phyloP scores from a whole-genome alignment of 768 basidiomycete species.

The Termitomyces sp. region DNA sequence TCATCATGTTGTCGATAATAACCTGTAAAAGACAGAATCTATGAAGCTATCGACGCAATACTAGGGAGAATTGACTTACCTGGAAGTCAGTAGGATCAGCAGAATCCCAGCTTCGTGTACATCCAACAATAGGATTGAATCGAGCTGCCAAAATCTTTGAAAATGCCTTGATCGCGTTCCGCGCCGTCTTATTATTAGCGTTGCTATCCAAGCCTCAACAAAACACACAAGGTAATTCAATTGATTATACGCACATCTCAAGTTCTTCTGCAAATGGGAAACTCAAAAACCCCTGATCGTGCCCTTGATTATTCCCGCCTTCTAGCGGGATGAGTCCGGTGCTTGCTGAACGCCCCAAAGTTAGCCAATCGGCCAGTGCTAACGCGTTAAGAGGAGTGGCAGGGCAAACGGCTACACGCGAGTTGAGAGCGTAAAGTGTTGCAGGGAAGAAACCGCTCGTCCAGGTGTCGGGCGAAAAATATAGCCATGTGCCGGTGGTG shows the following conservation, averaged over 20 bases:
- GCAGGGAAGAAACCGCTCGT: constrained; percentile 67
- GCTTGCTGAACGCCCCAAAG: constrained; percentile 47
- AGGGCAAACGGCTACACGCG: constrained; percentile 43
- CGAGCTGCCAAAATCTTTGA: constrained; percentile 51
- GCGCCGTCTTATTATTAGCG: constrained; percentile 51
- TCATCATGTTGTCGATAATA: constrained; percentile 83
- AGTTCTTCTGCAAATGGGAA: constrained; percentile 62
- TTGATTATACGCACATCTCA: constrained; percentile 33
- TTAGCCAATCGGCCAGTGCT: constrained; percentile 47
- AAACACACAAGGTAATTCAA: too few relatives aligned
- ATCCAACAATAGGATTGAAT: constrained; percentile 58
- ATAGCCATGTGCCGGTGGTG: constrained; percentile 43
- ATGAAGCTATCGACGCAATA: background rate
- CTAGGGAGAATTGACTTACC: constrained; percentile 21
- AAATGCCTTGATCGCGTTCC: constrained; percentile 51
- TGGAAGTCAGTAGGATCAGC: constrained; percentile 35
- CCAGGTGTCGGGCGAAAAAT: constrained; percentile 55
- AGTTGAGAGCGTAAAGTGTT: constrained; percentile 54
- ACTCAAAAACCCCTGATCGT: constrained; percentile 67
- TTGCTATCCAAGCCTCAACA: constrained; percentile 33
- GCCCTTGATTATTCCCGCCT: constrained; percentile 42
- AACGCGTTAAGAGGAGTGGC: constrained; percentile 29
- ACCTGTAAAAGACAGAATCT: constrained; percentile 30
- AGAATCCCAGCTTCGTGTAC: constrained; percentile 65
- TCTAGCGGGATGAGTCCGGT: constrained; percentile 47